These are phyloP conservation scores for Vitis rotundifolia DNA, from an alignment of 164 flowering plant genomes.

Conservation along the genomic window DNA sequence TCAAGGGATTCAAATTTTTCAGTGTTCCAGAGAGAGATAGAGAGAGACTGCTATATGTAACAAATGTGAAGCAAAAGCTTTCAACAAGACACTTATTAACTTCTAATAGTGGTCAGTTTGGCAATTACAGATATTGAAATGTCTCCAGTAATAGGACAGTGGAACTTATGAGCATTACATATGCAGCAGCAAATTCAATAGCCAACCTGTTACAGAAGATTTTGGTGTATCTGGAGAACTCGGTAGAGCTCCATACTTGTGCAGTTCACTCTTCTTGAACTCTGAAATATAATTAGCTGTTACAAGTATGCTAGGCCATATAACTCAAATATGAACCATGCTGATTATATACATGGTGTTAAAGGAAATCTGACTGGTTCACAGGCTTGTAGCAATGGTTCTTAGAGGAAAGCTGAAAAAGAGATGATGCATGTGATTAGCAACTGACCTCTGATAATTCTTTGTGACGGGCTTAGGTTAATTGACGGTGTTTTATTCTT, in stretches of 20 bases:
- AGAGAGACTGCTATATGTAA: too few relatives aligned
- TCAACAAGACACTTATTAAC: too few relatives aligned
- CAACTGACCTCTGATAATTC: slow-evolving; percentile 39
- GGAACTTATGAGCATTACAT: background rate
- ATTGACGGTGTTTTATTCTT: slow-evolving; percentile 13
- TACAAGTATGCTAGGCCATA: background rate
- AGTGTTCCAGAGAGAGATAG: too few relatives aligned
- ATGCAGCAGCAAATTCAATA: background rate
- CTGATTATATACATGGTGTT: background rate
- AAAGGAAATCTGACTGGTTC: background rate
- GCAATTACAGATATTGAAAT: too few relatives aligned
- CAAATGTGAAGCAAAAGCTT: too few relatives aligned
- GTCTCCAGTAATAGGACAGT: too few relatives aligned
- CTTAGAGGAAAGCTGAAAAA: background rate
- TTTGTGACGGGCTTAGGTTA: slow-evolving; percentile 46
- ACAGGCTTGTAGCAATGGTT: background rate
- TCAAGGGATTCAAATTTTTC: too few relatives aligned
- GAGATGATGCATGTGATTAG: background rate
- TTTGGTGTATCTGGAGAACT: slow-evolving; percentile 26
- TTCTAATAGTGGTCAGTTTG: too few relatives aligned
- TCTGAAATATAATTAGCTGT: slow-evolving; percentile 32
- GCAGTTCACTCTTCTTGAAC: slow-evolving; percentile 51
- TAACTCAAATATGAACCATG: background rate
- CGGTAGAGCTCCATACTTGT: slow-evolving; percentile 33
- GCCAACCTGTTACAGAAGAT: slow-evolving; percentile 35